A percentile compares a stretch with the other conserved stretches of the same genome.
Evolutionary conservation across 2,329 filamentous ascomycete species (phyloP).

Genomic region (Rhexocercosporidium sp.): DNA sequence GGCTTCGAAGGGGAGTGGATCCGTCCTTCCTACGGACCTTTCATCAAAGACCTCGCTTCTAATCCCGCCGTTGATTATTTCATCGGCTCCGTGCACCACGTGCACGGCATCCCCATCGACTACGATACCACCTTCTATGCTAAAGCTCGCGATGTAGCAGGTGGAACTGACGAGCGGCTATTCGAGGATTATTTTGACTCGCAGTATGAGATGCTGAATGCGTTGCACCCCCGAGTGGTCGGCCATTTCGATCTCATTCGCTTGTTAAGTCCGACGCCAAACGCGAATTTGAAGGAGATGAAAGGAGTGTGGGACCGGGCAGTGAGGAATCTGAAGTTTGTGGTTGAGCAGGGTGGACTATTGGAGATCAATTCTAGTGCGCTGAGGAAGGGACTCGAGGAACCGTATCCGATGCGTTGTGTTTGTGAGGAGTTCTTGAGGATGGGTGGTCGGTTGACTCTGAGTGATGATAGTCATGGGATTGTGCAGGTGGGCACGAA

Average conservation of each 20-base stretch:
- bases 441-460: constrained; percentile 80
- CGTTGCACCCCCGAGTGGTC: constrained; percentile 76
- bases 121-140: constrained; percentile 74
- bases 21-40: constrained; percentile 62
- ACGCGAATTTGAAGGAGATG: constrained; percentile 57
- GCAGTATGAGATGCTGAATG: constrained; percentile 79
- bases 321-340: constrained; percentile 73
- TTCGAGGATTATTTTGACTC: constrained; percentile 87
- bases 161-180: constrained; percentile 72
- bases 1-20: constrained; percentile 97
- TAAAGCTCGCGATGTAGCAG: constrained; percentile 43
- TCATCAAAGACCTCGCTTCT: constrained; percentile 63
- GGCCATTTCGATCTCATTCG: constrained; percentile 95
- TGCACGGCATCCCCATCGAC: constrained; percentile 86
- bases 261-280: constrained; percentile 74
- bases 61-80: constrained; percentile 82
- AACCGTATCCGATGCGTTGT: constrained; percentile 83
- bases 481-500: constrained; percentile 87
- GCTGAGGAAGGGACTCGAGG: constrained; percentile 84
- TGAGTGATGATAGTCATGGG: constrained; percentile 95
- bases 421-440: constrained; percentile 79
- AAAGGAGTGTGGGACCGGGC: constrained; percentile 76
- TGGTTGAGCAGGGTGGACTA: constrained; percentile 77
- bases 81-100: constrained; percentile 91
- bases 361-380: constrained; percentile 90